A percentile compares a stretch with the other conserved stretches of the same genome.
phyloP scores from a whole-genome alignment of 2,329 filamentous ascomycete genomes.

The Colletotrichum spinosum region DNA sequence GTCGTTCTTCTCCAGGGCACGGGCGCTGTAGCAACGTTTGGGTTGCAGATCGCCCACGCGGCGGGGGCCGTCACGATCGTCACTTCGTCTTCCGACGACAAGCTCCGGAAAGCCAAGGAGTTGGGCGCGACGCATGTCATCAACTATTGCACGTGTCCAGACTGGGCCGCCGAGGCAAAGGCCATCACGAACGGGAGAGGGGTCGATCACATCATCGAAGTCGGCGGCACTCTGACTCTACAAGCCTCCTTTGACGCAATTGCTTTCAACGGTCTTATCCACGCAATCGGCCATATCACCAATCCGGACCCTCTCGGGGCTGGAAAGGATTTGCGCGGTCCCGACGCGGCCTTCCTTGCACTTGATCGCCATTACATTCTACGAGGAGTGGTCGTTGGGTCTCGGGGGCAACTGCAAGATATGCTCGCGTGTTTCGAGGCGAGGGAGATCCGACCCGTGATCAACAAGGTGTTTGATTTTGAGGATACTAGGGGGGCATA shows the following conservation, averaged over 20 bases:
- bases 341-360: conserved; percentile 1
- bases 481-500: conserved; percentile 2
- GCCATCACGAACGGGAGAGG: conserved; percentile 30
- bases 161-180: conserved; percentile 34
- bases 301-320: conserved; percentile 1
- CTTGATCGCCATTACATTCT: conserved; percentile 4
- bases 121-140: conserved; percentile 35
- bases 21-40: conserved; percentile 48
- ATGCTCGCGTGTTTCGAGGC: neutral
- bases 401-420: conserved; percentile 17
- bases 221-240: conserved; percentile 4
- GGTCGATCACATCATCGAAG: conserved; percentile 28
- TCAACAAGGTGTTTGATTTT: neutral
- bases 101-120: conserved; percentile 31
- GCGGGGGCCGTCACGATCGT: conserved; percentile 31
- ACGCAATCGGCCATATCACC: conserved; percentile 5
- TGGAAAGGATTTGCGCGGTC: neutral
- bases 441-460: neutral
- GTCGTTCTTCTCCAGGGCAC: conserved; percentile 56
- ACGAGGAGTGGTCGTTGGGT: neutral
- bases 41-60: conserved; percentile 29
- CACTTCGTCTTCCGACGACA: conserved; percentile 38
- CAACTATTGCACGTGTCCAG: conserved; percentile 34
- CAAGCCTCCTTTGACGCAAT: conserved; percentile 7
- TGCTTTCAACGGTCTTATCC: neutral